These are phyloP conservation scores for Cladobotryum protrusum DNA, from an alignment of 2,329 filamentous ascomycete genomes.

Conservation along the genomic window DNA sequence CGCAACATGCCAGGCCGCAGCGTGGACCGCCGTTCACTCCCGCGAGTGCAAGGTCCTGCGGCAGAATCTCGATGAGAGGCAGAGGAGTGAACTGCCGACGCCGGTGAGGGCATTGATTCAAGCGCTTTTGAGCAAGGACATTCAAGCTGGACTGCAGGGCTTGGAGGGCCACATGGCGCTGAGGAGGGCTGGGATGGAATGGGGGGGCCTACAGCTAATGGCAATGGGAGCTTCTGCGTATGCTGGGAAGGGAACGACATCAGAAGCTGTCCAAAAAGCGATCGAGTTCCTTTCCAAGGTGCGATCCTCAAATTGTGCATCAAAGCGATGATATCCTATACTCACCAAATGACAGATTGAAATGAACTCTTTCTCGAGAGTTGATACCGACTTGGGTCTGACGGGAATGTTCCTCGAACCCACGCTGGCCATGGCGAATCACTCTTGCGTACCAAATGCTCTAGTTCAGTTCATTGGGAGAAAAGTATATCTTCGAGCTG, in stretches of 20 bases:
- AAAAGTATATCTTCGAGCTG: conserved; percentile 44
- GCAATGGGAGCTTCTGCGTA: conserved; percentile 37
- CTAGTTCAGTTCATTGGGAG: conserved; percentile 50
- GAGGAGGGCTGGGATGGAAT: conserved; percentile 31
- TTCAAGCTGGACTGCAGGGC: conserved; percentile 26
- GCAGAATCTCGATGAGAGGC: conserved; percentile 18
- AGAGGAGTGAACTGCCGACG: conserved; percentile 40
- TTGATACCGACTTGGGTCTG: conserved; percentile 45
- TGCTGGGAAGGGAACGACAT: conserved; percentile 31
- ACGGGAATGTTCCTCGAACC: conserved; percentile 52
- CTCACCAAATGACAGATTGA: conserved; percentile 38
- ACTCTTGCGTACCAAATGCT: conserved; percentile 57
- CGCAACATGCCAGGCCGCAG: conserved; percentile 44
- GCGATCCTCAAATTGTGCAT: background rate
- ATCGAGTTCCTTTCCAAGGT: conserved; percentile 50
- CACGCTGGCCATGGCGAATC: conserved; percentile 53
- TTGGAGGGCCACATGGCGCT: conserved; percentile 43
- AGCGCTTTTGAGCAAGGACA: conserved; percentile 36
- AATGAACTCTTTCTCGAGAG: conserved; percentile 55
- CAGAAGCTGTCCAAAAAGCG: conserved; percentile 33
- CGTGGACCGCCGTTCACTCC: conserved; percentile 48
- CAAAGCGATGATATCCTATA: too few species aligned
- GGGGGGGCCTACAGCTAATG: conserved; percentile 45
- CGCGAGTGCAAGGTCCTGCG: conserved; percentile 47
- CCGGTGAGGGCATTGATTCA: conserved; percentile 49